These are phyloP conservation scores for Claviceps paspali DNA, from an alignment of 2,329 filamentous ascomycete species.

Conservation along the genomic window DNA sequence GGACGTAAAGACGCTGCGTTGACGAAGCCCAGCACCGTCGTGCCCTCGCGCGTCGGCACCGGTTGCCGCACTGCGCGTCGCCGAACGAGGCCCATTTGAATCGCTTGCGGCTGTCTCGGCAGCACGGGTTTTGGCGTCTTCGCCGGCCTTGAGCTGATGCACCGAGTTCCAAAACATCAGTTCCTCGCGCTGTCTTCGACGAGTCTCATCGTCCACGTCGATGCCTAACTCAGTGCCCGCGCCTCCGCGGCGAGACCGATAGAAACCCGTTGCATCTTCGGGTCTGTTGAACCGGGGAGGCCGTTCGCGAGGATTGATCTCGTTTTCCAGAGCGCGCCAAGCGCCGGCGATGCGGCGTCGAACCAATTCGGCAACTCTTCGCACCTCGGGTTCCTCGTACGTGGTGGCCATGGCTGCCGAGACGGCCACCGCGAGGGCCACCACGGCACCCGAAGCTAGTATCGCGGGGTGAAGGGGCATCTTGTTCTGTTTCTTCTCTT, in stretches of 20 bases:
- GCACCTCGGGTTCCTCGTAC: slow-evolving; percentile 49
- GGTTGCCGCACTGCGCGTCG: too few relatives aligned
- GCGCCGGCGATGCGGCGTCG: slow-evolving; percentile 46
- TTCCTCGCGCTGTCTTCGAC: slow-evolving; percentile 47
- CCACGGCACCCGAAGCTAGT: slow-evolving; percentile 40
- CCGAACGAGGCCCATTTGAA: too few relatives aligned
- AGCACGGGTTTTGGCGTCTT: too few relatives aligned
- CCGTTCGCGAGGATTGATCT: slow-evolving; percentile 31
- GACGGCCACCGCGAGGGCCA: slow-evolving; percentile 41
- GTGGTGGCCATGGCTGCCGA: slow-evolving; percentile 43
- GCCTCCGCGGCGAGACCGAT: slow-evolving; percentile 34
- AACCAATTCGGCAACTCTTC: slow-evolving; percentile 44
- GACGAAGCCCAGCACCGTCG: slow-evolving; percentile 32
- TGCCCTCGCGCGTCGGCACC: slow-evolving; percentile 29
- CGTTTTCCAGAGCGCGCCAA: slow-evolving; percentile 42
- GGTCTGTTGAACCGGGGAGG: slow-evolving; percentile 49
- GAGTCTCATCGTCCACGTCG: slow-evolving; percentile 47
- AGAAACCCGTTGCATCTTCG: slow-evolving; percentile 50
- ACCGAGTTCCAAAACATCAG: slow-evolving; percentile 50
- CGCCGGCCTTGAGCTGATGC: slow-evolving; percentile 23
- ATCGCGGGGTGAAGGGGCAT: slow-evolving; percentile 43
- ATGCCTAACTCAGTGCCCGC: slow-evolving; percentile 29
- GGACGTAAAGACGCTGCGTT: slow-evolving; percentile 25
- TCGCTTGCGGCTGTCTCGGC: too few relatives aligned
- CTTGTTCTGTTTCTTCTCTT: too few relatives aligned